Evolutionary conservation across 176 grass and related monocot genomes (phyloP), one percentile per base, ranked within the genome.

Genomic region (Zea luxurians): DNA sequence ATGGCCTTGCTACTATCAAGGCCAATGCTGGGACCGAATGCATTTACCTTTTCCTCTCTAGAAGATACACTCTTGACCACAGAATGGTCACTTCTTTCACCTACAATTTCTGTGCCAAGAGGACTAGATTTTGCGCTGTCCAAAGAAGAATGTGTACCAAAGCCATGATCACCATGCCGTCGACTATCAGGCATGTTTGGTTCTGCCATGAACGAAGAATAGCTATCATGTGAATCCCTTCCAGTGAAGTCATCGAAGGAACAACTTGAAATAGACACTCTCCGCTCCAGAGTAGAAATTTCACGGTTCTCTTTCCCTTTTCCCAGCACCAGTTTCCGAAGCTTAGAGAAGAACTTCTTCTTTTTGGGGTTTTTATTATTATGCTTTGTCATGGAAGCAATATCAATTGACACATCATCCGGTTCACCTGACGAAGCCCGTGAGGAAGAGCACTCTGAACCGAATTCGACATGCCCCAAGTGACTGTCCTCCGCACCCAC

Each of bases 361-460:
- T 89, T 95, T 48, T 88, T 85, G 0, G 67, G 83, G 13, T 82
- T 83, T 16, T 37, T 73, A 53, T 85, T 83, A 13, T 18, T 73
- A 60, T 49, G 81, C 71, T 79, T 88, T 45, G 69, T 62, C 43
- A 79, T 86, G 20, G 48, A 86, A 45, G 83, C 76, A 27, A 83
- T 69, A 79, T 85, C 84, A 13, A 85, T 3, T 6, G 66, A 83
- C 17, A 43, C 8, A 12, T 88, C 91, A 57, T 94, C 92, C 7
- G 46, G 73, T 50, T 94, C 88, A 53, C 79, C 89, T 76, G 80
- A 86, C 12, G 92, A 91, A 27, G 88, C 83, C 57, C 68, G 61
- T 41, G 90, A 91, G 37, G 83, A 95, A 61, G 90, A 85, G 59
- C 86, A 90, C n/a, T 92, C 92, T 8, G 90, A 99, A 44, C 84